Percentiles rank a stretch among this genome's conserved stretches.
phyloP scores from a whole-genome alignment of 1,139 yeast genomes.

The Blastobotrys proliferans region DNA sequence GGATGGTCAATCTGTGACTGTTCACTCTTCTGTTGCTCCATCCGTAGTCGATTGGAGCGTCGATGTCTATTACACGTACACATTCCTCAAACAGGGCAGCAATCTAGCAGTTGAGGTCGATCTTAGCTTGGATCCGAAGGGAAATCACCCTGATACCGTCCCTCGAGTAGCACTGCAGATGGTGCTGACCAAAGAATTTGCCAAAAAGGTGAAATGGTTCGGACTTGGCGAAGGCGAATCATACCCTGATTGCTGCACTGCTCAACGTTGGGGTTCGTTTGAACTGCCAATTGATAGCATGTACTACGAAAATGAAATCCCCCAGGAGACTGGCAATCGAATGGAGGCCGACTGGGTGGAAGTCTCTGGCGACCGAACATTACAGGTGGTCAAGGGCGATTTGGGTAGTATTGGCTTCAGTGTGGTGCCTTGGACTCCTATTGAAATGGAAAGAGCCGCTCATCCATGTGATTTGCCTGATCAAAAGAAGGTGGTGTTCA shows the following conservation, averaged over 20 bases:
- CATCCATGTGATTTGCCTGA: conserved; percentile 33
- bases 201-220: conserved; percentile 29
- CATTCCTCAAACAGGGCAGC: conserved; percentile 6
- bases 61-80: conserved; percentile 15
- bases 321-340: conserved; percentile 40
- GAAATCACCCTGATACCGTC: conserved; percentile 20
- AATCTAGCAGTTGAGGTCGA: conserved; percentile 7
- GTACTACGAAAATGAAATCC: conserved; percentile 34
- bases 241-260: conserved; percentile 35
- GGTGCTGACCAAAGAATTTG: conserved; percentile 18
- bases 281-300: conserved; percentile 21
- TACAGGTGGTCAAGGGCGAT: not conserved
- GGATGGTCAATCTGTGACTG: conserved; percentile 16
- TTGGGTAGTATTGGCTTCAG: conserved; percentile 18
- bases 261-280: conserved; percentile 31
- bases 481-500: conserved; percentile 25
- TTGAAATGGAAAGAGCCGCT: conserved; percentile 28
- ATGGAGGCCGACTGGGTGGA: conserved; percentile 34
- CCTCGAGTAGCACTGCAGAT: conserved; percentile 33
- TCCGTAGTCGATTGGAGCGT: conserved; percentile 27
- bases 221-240: conserved; percentile 39
- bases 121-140: conserved; percentile 22
- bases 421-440: conserved; percentile 28
- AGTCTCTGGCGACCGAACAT: not conserved
- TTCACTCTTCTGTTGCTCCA: conserved; percentile 23